Conservation (phyloP, 768 basidiomycete genomes). For the Termitomyces sp. region DNA sequence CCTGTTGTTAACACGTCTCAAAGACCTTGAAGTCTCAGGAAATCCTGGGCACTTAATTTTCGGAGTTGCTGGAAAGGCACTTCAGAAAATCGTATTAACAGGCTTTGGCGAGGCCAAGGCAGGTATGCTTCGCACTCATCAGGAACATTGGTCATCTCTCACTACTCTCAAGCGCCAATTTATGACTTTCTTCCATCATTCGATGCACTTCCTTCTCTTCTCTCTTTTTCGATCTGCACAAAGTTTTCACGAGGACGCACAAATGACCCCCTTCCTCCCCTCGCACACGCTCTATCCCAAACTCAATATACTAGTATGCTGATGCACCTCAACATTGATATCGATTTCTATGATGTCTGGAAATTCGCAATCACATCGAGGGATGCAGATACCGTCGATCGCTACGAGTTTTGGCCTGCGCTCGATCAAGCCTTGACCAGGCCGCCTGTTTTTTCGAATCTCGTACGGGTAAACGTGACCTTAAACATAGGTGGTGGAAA, state of each 20-base stretch:
- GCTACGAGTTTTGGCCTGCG: constrained; percentile 9
- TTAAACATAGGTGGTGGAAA: not conserved
- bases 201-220: not conserved
- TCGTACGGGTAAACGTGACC: not conserved
- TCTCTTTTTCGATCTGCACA: not conserved
- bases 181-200: not conserved
- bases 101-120: not conserved
- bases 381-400: constrained; percentile 4
- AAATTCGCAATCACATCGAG: constrained; percentile 11
- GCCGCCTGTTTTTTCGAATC: not conserved
- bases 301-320: not conserved
- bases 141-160: not conserved
- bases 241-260: not conserved
- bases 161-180: not conserved
- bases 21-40: not conserved
- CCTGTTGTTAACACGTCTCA: not conserved
- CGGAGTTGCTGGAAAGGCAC: not conserved
- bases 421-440: constrained; percentile 6
- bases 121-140: not conserved
- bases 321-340: constrained; percentile 1
- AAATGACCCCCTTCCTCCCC: not conserved
- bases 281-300: not conserved
- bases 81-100: not conserved
- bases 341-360: constrained; percentile 13
- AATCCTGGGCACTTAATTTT: not conserved